Conservation (phyloP, 2,329 filamentous ascomycete genomes). For the Penicillium sumatraense region DNA sequence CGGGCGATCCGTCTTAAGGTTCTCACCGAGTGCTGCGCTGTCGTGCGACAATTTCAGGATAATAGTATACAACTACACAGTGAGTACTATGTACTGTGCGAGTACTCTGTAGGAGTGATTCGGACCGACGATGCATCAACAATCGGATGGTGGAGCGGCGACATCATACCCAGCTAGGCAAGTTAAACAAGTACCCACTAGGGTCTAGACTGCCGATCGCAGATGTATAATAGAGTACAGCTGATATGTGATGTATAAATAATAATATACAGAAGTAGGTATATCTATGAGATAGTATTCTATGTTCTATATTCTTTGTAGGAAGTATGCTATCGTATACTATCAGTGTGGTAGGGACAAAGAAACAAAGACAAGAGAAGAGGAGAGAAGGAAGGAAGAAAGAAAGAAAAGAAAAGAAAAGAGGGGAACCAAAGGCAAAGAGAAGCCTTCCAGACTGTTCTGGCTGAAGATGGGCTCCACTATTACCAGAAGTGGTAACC, state of each 20-base stretch:
- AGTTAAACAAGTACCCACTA: not conserved
- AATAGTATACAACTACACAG: too few species aligned
- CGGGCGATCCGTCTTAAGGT: not conserved
- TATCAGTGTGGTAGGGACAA: too few species aligned
- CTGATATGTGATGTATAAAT: not conserved
- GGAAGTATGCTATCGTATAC: too few species aligned
- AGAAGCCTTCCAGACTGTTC: slow-evolving; percentile 10
- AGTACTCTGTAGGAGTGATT: not conserved
- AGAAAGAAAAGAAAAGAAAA: not conserved
- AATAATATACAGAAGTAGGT: too few species aligned
- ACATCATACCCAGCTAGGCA: not conserved
- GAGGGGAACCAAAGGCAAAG: not conserved
- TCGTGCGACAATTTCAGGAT: too few species aligned
- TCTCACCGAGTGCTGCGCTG: slow-evolving; percentile 1
- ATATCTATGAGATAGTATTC: too few species aligned
- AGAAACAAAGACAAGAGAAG: too few species aligned
- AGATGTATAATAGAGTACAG: not conserved
- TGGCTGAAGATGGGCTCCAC: too few species aligned
- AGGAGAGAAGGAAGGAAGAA: not conserved
- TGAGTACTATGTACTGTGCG: too few species aligned
- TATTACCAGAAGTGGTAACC: not conserved
- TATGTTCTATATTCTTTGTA: too few species aligned
- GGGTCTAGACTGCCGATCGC: not conserved
- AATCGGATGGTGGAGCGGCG: slow-evolving; percentile 1
- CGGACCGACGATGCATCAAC: slow-evolving; percentile 3